A percentile compares a stretch with the other conserved stretches of the same genome.
phyloP scores from a whole-genome alignment of 768 basidiomycete genomes.

The Tricholoma matsutake region DNA sequence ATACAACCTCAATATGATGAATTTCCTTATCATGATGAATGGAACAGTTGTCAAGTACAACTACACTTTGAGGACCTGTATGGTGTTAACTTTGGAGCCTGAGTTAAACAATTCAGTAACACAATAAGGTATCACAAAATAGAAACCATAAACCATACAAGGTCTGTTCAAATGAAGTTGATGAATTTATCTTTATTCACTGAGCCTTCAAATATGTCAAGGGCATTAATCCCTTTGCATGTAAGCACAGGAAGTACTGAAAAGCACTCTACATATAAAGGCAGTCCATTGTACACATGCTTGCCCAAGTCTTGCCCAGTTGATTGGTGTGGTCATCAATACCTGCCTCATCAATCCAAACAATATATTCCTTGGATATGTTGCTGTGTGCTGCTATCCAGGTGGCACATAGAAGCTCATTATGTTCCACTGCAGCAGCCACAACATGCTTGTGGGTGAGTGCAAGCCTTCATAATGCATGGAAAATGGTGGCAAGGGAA shows the following conservation, averaged over 20 bases:
- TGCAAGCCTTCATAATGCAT: slow-evolving; percentile 16
- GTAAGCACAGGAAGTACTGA: slow-evolving; percentile 28
- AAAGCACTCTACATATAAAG: slow-evolving; percentile 21
- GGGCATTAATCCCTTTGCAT: slow-evolving; percentile 22
- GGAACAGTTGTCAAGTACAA: background rate
- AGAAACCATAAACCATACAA: slow-evolving; percentile 19
- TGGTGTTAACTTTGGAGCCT: background rate
- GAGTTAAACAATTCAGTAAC: background rate
- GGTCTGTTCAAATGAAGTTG: slow-evolving; percentile 21
- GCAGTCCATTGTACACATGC: slow-evolving; percentile 22
- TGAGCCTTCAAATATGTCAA: slow-evolving; percentile 30
- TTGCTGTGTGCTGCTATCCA: slow-evolving; percentile 17
- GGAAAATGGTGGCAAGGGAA: slow-evolving; percentile 28
- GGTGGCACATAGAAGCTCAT: slow-evolving; percentile 25
- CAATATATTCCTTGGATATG: slow-evolving; percentile 18
- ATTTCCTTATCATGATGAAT: background rate
- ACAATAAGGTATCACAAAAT: slow-evolving; percentile 1
- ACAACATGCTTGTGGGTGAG: slow-evolving; percentile 25
- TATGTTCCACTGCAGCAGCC: slow-evolving; percentile 22
- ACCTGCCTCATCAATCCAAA: slow-evolving; percentile 27
- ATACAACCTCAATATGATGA: background rate
- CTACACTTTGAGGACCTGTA: background rate
- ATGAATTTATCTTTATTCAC: slow-evolving; percentile 30
- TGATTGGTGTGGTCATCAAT: slow-evolving; percentile 25
- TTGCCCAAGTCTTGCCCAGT: slow-evolving; percentile 18